Evolutionary conservation across 164 flowering plant species (phyloP), one percentile per base, ranked within the genome.

Genomic region (Malania oleifera): DNA sequence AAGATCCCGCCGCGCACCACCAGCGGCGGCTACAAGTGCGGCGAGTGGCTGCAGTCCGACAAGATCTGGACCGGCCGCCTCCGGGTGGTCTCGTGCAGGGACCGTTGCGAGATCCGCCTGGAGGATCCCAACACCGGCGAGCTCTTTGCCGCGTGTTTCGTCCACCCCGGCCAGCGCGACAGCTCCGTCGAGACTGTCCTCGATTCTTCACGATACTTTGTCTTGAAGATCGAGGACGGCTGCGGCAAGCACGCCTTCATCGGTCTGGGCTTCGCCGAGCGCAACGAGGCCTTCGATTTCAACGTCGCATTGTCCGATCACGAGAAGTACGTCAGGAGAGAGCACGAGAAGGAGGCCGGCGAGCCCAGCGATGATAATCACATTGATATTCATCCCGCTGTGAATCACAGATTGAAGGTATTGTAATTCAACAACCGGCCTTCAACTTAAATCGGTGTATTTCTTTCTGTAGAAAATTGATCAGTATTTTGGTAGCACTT

Each of bases 251-350:
- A 91, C 64, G 99, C 99, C 13, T 95, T 95, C 45, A 75, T 95
- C 31, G 99, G 99, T 26, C 63, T 95, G 19, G 97, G 99, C 41
- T 95, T 95, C 61, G 39, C 67, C 0, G 99, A 95, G 81, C 61
- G 99, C 64, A 95, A 95, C 52, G 99, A 95, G 68, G 97, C 99
- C 19, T 95, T 95, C 50, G 99, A 95, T 80, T 95, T 95, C 81
- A 95, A 95, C 56, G 97, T 95, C n/a, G 96, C 99, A 19, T 61
- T 95, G 65, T 89, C 96, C 28, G 99, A 95, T 82, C 96, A 89
- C 59, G 99, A 95, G 64, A 95, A 95, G 86, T 75, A 95, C 68
- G 91, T 82, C 24, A 84, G 67, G 77, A 80, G 99, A 53, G 97
- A 84, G 69, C 57, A 57, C 20, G 99, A 91, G 67, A 83, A 82